Percentiles rank a stretch among this genome's conserved stretches.
These are phyloP conservation scores for Sordariomycetes sp. DNA, from an alignment of 2,329 filamentous ascomycete species.

Conservation along the genomic window DNA sequence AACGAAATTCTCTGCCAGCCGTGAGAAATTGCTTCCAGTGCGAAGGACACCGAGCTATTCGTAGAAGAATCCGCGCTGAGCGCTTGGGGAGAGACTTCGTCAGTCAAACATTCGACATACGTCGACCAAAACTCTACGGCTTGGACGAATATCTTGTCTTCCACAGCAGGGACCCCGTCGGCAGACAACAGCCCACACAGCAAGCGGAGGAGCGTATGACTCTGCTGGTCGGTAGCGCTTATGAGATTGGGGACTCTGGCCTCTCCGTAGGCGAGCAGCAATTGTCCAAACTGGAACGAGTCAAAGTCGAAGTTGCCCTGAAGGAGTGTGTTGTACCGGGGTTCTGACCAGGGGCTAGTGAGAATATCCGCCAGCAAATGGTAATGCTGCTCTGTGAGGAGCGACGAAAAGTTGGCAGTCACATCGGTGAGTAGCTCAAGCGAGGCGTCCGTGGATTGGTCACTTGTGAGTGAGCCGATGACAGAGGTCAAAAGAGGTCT, in stretches of 20 bases:
- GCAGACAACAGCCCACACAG: constrained; percentile 58
- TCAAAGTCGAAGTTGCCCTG: constrained; percentile 56
- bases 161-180: constrained; percentile 57
- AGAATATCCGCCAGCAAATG: constrained; percentile 49
- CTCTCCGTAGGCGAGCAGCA: constrained; percentile 62
- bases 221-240: constrained; percentile 37
- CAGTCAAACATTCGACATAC: constrained; percentile 61
- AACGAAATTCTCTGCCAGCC: constrained; percentile 63
- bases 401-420: constrained; percentile 53
- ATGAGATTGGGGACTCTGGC: constrained; percentile 53
- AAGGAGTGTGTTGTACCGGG: constrained; percentile 44
- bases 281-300: constrained; percentile 53
- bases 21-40: constrained; percentile 56
- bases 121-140: constrained; percentile 76
- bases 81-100: constrained; percentile 43
- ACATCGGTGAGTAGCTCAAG: constrained; percentile 58
- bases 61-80: constrained; percentile 42
- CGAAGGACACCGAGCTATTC: too few species aligned
- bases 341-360: constrained; percentile 47
- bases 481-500: constrained; percentile 50
- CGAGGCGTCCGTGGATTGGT: constrained; percentile 48
- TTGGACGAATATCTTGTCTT: constrained; percentile 66
- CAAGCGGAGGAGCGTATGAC: constrained; percentile 42
- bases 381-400: constrained; percentile 52
- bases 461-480: constrained; percentile 50